These are phyloP conservation scores for Sphaerulina musiva DNA, from an alignment of 2,329 filamentous ascomycete genomes.

Conservation along the genomic window DNA sequence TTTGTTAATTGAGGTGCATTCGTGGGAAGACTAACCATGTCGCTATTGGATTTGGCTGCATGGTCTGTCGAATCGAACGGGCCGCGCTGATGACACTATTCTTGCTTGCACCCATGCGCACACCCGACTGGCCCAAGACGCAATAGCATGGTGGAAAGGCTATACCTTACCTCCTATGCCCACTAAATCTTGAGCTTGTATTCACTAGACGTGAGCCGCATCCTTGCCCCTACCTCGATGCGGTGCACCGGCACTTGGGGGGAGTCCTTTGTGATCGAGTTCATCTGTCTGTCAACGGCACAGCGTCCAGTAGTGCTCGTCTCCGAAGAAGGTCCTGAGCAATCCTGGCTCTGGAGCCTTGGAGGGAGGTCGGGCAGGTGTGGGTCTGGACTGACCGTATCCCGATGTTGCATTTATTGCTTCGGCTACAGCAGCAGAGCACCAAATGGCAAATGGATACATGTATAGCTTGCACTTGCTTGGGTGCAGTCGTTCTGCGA, in stretches of 20 bases:
- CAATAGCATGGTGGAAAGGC: constrained; percentile 10
- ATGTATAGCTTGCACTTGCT: constrained; percentile 11
- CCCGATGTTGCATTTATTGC: constrained; percentile 14
- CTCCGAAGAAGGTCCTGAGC: constrained; percentile 4
- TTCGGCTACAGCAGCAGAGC: constrained; percentile 19
- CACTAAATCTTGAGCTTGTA: constrained; percentile 14
- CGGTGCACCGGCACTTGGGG: constrained; percentile 16
- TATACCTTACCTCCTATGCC: no score
- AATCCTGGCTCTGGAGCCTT: no score
- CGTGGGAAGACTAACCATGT: constrained; percentile 16
- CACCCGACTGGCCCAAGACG: constrained; percentile 22
- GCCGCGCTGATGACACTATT: constrained; percentile 21
- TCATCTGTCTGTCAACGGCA: constrained; percentile 15
- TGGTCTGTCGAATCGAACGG: constrained; percentile 23
- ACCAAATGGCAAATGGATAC: no score
- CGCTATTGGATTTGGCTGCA: constrained; percentile 29
- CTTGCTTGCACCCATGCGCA: constrained; percentile 19
- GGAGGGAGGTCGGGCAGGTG: constrained; percentile 9
- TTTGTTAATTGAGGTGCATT: constrained; percentile 22
- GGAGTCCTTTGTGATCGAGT: constrained; percentile 13
- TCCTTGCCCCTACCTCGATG: constrained; percentile 8
- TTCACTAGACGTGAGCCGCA: constrained; percentile 11
- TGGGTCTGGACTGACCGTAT: constrained; percentile 21
- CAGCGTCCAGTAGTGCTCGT: constrained; percentile 2
- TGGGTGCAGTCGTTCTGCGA: constrained; percentile 22